These are phyloP conservation scores for Trifolium repens DNA, from an alignment of 306 rosid genomes.

Conservation along the genomic window DNA sequence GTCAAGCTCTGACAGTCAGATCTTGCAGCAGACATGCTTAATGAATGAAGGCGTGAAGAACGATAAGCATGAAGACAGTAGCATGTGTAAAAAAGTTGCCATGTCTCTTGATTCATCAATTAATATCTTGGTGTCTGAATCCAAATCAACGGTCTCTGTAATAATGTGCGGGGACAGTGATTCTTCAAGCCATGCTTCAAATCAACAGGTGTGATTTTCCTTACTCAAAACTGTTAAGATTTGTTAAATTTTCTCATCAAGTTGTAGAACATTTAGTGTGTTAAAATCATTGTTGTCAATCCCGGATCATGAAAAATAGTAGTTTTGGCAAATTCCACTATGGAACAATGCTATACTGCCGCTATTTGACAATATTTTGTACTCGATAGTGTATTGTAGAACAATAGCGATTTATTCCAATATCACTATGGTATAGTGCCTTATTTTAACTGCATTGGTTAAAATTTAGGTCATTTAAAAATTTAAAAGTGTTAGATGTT, in stretches of 20 bases:
- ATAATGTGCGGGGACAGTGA: constrained; percentile 31
- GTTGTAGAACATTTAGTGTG: background rate
- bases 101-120: constrained; percentile 36
- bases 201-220: constrained; percentile 59
- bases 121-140: constrained; percentile 35
- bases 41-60: constrained; percentile 39
- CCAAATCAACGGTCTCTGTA: constrained; percentile 36
- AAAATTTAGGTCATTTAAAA: too few species aligned
- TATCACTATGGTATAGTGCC: too few species aligned
- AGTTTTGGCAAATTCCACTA: too few species aligned
- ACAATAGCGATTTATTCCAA: too few species aligned
- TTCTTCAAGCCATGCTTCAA: constrained; percentile 49
- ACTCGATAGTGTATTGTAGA: too few species aligned
- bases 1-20: constrained; percentile 31
- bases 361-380: too few species aligned
- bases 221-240: constrained; percentile 2
- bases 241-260: background rate
- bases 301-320: too few species aligned
- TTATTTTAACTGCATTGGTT: too few species aligned
- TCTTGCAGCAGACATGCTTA: constrained; percentile 38
- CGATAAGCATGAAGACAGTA: constrained; percentile 22
- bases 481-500: background rate
- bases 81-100: constrained; percentile 7
- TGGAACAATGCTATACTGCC: too few species aligned
- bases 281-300: too few species aligned